Conservation (phyloP, 768 basidiomycete genomes). For the Phylloporus scabripes region DNA sequence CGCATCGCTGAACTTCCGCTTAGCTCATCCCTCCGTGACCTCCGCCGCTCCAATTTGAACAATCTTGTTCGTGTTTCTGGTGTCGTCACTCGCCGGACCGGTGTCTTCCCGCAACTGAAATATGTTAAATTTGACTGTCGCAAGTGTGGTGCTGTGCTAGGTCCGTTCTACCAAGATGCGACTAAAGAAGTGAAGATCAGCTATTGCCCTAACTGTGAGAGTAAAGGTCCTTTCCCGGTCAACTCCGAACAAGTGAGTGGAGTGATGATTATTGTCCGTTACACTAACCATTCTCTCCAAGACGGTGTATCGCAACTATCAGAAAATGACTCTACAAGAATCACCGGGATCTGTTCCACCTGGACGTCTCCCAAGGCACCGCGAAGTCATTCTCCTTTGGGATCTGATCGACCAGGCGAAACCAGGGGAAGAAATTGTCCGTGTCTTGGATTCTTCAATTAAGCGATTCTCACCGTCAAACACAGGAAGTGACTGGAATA, state of each 20-base stretch:
- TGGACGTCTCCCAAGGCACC: conserved; percentile 92
- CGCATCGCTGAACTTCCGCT: conserved; percentile 93
- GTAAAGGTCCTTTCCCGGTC: conserved; percentile 91
- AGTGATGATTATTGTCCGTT: neutral
- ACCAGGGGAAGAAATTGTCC: conserved; percentile 95
- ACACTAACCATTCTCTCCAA: conserved; percentile 28
- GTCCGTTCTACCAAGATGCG: conserved; percentile 98
- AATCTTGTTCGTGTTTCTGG: conserved; percentile 93
- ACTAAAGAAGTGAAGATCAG: conserved; percentile 91
- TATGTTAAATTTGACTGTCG: conserved; percentile 98
- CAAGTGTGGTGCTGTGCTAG: conserved; percentile 90
- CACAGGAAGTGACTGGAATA: conserved; percentile 92
- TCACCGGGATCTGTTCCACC: conserved; percentile 97
- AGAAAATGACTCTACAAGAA: conserved; percentile 98
- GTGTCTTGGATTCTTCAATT: conserved; percentile 26
- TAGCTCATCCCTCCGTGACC: conserved; percentile 84
- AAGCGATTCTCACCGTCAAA: conserved; percentile 6
- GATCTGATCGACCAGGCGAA: conserved; percentile 98
- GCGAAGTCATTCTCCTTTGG: conserved; percentile 96
- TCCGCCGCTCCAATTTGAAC: conserved; percentile 88
- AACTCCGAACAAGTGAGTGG: conserved; percentile 86
- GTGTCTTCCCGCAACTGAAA: conserved; percentile 98
- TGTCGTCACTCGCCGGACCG: conserved; percentile 91
- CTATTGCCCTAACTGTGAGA: conserved; percentile 91
- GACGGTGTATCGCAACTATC: conserved; percentile 98